These are phyloP conservation scores for Septoria petroselini DNA, from an alignment of 2,329 filamentous ascomycete genomes.

Conservation along the genomic window DNA sequence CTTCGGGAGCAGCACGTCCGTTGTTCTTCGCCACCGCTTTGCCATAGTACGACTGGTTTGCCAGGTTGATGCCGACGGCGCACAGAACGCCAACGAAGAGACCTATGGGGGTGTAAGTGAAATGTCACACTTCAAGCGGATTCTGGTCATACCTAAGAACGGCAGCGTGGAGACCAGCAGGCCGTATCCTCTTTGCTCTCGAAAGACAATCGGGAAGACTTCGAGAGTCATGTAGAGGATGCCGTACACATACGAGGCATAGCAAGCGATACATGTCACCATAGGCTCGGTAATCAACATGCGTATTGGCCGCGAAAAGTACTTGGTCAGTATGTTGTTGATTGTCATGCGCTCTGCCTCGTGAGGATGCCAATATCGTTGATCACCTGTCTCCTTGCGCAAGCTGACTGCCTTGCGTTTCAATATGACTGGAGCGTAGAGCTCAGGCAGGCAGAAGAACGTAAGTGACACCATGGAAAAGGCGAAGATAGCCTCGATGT, in stretches of 20 bases:
- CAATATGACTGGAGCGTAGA: constrained; percentile 42
- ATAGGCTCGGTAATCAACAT: constrained; percentile 52
- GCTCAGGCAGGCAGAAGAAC: constrained; percentile 41
- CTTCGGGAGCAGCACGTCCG: constrained; percentile 38
- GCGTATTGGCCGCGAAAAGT: constrained; percentile 42
- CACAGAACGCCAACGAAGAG: constrained; percentile 47
- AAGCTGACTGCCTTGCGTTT: constrained; percentile 41
- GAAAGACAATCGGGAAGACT: constrained; percentile 50
- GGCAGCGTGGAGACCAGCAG: constrained; percentile 46
- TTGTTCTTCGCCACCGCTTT: constrained; percentile 40
- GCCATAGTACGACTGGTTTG: constrained; percentile 49
- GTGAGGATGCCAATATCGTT: constrained; percentile 46
- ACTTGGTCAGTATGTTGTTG: constrained; percentile 44
- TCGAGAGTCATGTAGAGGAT: constrained; percentile 49
- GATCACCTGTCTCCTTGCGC: constrained; percentile 41
- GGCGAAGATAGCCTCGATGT: constrained; percentile 43
- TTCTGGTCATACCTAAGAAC: constrained; percentile 2
- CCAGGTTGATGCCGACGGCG: constrained; percentile 44
- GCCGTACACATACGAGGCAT: constrained; percentile 40
- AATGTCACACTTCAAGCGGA: constrained; percentile 32
- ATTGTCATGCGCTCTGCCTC: constrained; percentile 44
- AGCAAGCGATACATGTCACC: constrained; percentile 38
- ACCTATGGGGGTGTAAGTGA: background rate
- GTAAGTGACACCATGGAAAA: constrained; percentile 30
- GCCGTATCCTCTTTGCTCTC: constrained; percentile 44